Evolutionary conservation across 208 protist genomes (phyloP), one percentile per base, ranked within the genome.

Genomic region (Herpetomonas samuelpessoai): DNA sequence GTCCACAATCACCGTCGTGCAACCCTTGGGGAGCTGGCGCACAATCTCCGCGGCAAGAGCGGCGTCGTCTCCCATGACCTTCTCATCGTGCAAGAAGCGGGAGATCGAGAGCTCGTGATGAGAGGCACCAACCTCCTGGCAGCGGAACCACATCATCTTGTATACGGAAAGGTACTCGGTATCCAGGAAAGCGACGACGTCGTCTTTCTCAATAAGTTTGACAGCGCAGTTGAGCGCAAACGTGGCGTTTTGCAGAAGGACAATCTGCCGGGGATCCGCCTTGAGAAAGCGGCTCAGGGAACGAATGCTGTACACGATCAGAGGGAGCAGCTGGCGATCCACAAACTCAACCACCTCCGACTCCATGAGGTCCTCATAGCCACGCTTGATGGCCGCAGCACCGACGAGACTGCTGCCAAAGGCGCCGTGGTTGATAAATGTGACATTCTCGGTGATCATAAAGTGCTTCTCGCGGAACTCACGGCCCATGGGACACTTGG

Each of bases 341-440:
- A 96, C 68, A 63, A 91, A 96, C 48, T 83, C 61, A 4, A 97
- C 83, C 38, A 95, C 88, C 60, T 97, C 82, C 7, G 35, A 21
- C 61, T 95, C 88, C 67, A 88, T 87, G 45, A 81, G 62, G 39
- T 71, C 35, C 41, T 95, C 86, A 59, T 86, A 95, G 35, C 64
- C 54, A n/a, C 77, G 76, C 70, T 94, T 94, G 25, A 89, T 87
- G 21, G 71, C 74, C 30, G 92, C 29, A 2, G 82, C 77, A n/a
- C 81, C 78, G 9, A 57, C 60, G 22, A 94, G 64, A 0, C 83
- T 62, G 47, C 90, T 82, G 53, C 92, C 92, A 76, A 97, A 97
- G 16, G 89, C 92, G n/a, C 92, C 92, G 62, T 97, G 92, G 63
- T 97, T 97, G 52, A 97, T 83, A 68, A 96, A 95, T 22, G 81